Conservation (phyloP, 2,329 filamentous ascomycete genomes). For the Aspergillus sp. region DNA sequence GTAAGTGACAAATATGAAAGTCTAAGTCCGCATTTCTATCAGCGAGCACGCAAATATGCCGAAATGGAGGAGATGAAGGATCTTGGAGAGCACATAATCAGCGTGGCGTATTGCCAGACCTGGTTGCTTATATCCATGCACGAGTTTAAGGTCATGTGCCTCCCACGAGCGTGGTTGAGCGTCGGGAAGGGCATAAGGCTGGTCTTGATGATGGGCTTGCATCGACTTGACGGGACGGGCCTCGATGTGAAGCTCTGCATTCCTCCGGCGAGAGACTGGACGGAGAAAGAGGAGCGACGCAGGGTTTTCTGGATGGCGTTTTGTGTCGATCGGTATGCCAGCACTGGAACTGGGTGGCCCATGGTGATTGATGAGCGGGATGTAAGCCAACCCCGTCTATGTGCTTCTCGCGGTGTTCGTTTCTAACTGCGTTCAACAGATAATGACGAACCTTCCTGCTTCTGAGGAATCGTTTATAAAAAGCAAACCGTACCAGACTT, state of each 20-base stretch:
- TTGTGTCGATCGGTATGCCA: conserved; percentile 81
- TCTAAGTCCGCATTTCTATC: conserved; percentile 82
- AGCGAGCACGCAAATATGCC: conserved; percentile 77
- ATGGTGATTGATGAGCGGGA: conserved; percentile 89
- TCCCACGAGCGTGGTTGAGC: conserved; percentile 90
- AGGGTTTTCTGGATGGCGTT: conserved; percentile 95
- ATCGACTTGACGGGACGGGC: conserved; percentile 71
- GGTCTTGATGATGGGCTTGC: conserved; percentile 84
- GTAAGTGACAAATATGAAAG: conserved; percentile 71
- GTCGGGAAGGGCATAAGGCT: conserved; percentile 72
- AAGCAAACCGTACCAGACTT: conserved; percentile 63
- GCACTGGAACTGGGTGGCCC: conserved; percentile 94
- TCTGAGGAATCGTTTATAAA: conserved; percentile 78
- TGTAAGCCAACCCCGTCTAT: conserved; percentile 31
- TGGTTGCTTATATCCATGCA: conserved; percentile 72
- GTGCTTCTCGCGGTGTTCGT: neutral
- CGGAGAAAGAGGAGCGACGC: conserved; percentile 79
- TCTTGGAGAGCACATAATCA: conserved; percentile 81
- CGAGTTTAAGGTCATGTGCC: conserved; percentile 97
- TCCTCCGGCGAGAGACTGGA: conserved; percentile 81
- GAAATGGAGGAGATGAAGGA: conserved; percentile 86
- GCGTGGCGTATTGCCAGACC: conserved; percentile 74
- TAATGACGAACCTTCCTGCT: conserved; percentile 73
- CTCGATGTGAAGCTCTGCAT: conserved; percentile 90
- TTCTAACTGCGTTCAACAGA: conserved; percentile 34